phyloP scores from a whole-genome alignment of 2,329 filamentous ascomycete genomes.

The Sporothrix phasma region DNA sequence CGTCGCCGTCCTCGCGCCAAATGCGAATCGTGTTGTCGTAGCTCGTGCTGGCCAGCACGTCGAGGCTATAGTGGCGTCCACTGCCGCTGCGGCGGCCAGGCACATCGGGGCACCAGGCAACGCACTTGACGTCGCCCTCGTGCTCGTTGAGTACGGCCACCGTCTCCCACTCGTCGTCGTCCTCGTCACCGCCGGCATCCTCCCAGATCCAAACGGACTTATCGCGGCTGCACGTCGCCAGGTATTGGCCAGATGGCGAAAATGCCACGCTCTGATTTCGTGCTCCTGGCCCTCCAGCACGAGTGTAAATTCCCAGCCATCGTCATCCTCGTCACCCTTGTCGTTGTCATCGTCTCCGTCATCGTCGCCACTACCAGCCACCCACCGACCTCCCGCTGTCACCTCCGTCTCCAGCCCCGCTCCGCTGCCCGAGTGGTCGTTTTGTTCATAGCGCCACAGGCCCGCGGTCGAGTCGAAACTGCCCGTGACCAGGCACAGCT shows the following conservation, averaged over 20 bases:
- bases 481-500: conserved; percentile 77
- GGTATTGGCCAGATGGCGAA: conserved; percentile 61
- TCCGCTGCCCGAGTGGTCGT: conserved; percentile 27
- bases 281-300: conserved; percentile 92
- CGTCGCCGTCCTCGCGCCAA: conserved; percentile 81
- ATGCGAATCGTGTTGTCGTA: conserved; percentile 88
- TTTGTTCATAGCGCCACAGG: conserved; percentile 60
- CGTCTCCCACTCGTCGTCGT: conserved; percentile 93
- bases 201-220: conserved; percentile 99
- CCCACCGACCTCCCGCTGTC: conserved; percentile 12
- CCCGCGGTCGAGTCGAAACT: conserved; percentile 91
- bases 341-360: conserved; percentile 25
- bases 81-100: conserved; percentile 31
- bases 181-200: conserved; percentile 61
- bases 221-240: conserved; percentile 86
- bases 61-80: conserved; percentile 39
- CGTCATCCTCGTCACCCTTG: conserved; percentile 49
- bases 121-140: conserved; percentile 87
- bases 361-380: conserved; percentile 15
- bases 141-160: conserved; percentile 92
- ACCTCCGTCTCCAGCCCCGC: conserved; percentile 33
- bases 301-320: conserved; percentile 87
- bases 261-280: conserved; percentile 74
- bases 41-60: conserved; percentile 78
- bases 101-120: conserved; percentile 77